Base-by-base conservation (phyloP, 2,329 filamentous ascomycete species). In the Rhytidhysteron rufulum region DNA sequence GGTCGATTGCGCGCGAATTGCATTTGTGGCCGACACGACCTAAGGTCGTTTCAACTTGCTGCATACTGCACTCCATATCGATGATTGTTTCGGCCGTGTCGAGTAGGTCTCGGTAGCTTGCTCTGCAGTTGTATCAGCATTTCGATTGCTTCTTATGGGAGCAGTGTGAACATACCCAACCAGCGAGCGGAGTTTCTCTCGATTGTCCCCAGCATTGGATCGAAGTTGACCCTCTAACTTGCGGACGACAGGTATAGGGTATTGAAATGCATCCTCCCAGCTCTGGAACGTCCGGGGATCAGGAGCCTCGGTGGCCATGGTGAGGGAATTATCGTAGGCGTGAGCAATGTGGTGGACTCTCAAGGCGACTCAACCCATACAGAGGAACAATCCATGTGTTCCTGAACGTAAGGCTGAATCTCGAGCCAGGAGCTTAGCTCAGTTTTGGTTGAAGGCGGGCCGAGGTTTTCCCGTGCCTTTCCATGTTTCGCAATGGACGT, bases 21-120 rank as follows among this genome's bases (percentile, higher is more conserved):
- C 91, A 96, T 41, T 80, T 79, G 31, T 79, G 78, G 33, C 88
- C 87, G 69, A 95, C 84, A 43, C 75, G 74, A 13, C 78, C 78
- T 37, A 97, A 74, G 27, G 82, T 78, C 4, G 74, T 70, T 64
- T 95, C 88, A 13, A 88, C 84, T 10, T 73, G 70, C 45, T 83
- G 78, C 69, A 93, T 91, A 59, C 91, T 82, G 29, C 67, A 68
- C 51, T 88, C 85, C 88, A 97, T 95, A 45, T 83, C 78, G 40
- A 96, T 85, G 51, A 97, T 97, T n/a, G 83, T 83, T 67, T 96
- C 90, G 40, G 91, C 91, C 0, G 91, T 96, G 38, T 87, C 87
- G 19, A 97, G 80, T 7, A 97, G 80, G 55, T 93, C 88, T 51
- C 91, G 86, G 67, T 97, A 97, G 57, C 80, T 79, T 53, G 77